Conservation (phyloP, 1,284 basidiomycete species). For the Cerrena zonata region DNA sequence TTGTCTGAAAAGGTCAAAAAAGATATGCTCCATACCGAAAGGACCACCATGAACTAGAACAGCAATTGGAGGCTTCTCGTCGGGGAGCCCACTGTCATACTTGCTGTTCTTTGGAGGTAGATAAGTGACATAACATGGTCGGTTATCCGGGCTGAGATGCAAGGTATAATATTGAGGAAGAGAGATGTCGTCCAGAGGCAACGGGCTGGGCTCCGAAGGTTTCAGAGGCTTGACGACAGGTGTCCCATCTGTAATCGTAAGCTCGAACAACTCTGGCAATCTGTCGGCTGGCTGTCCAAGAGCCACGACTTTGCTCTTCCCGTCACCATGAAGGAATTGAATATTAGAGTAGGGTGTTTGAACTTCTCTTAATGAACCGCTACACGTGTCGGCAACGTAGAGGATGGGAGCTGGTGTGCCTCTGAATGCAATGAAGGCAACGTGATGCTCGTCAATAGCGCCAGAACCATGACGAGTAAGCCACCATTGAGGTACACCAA, state of each 20-base stretch:
- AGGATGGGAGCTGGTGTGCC: slow-evolving; percentile 6
- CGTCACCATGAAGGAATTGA: slow-evolving; percentile 15
- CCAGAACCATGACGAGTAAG: slow-evolving; percentile 12
- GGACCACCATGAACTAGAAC: slow-evolving; percentile 66
- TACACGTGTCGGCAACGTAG: slow-evolving; percentile 10
- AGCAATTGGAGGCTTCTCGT: slow-evolving; percentile 63
- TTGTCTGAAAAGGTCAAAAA: slow-evolving; percentile 49
- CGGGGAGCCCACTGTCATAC: slow-evolving; percentile 44
- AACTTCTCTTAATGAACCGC: slow-evolving; percentile 13
- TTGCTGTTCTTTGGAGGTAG: slow-evolving; percentile 58
- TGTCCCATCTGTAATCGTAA: too few species aligned
- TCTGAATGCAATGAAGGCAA: slow-evolving; percentile 11
- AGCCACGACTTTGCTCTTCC: slow-evolving; percentile 15
- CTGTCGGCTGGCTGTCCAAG: slow-evolving; percentile 9
- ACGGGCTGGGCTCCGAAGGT: neutral
- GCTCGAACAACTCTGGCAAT: slow-evolving; percentile 11
- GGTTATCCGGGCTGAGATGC: too few species aligned
- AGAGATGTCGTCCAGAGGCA: too few species aligned
- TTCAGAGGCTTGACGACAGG: too few species aligned
- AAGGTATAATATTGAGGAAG: neutral
- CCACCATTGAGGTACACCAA: slow-evolving; percentile 31
- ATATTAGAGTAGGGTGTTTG: slow-evolving; percentile 14
- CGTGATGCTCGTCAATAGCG: slow-evolving; percentile 3
- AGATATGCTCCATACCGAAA: slow-evolving; percentile 38
- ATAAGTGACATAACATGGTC: slow-evolving; percentile 46